Base-by-base conservation (phyloP, 345 rosid species). In the Kernera saxatilis region DNA sequence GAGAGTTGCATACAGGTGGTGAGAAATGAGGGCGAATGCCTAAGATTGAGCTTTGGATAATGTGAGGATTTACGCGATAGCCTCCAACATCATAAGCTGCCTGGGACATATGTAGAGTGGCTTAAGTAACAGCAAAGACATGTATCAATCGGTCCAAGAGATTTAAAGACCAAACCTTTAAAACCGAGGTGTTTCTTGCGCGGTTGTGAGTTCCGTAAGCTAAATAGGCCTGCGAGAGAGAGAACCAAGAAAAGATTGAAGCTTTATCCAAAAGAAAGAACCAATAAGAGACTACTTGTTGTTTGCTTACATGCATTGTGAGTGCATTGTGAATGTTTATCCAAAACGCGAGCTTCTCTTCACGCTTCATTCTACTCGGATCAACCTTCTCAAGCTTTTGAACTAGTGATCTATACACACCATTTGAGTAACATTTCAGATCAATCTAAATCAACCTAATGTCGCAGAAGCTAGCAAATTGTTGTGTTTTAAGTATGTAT, bases 281-380 rank as follows among this genome's bases (percentile, higher is more conserved):
- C 51, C 33, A 14, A 52, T 6, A 64, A 36, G 30, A 74, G 50
- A 10, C 35, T 51, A 30, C 3, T 23, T 12, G 40, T 36, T 67
- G n/a, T 52, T n/a, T 62, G 63, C 79, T 63, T 85, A 87, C 96
- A 76, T 92, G 96, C 96, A 92, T 89, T 79, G 86, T 82, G 71
- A 89, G 74, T 29, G 98, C 90, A 83, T 92, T 92, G 77, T 92
- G 94, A 72, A 89, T 82, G 80, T 92, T 92, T 69, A 89, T 84
- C 96, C 93, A 92, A 80, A 92, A 92, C 5, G 96, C 84, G 12
- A 89, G 92, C 86, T 86, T 92, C 86, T 87, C 90, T 81, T 92
- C 98, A 0, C 96, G 88, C 76, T 78, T 92, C 98, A 92, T 82
- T 79, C 82, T 85, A 61, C 72, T 73, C 1, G 84, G 92, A 63